Evolutionary conservation across 2,329 filamentous ascomycete genomes (phyloP).

Genomic region (Diplodia mutila): DNA sequence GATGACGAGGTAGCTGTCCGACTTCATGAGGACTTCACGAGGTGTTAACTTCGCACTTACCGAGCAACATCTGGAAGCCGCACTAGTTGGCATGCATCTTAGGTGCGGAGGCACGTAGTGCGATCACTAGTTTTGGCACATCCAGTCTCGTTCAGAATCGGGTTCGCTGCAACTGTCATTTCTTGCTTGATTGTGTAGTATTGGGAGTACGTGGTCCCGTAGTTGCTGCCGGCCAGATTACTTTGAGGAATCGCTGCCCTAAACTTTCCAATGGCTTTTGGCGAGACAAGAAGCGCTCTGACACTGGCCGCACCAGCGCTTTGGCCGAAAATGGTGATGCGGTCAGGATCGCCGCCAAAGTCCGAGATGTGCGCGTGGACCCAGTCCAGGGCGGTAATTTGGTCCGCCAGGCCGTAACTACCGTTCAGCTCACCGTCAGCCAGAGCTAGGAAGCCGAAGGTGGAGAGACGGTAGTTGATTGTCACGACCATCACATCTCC

Average conservation of each 20-base stretch:
- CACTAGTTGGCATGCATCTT: constrained; percentile 33
- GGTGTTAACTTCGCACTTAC: background rate
- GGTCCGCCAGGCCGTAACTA: constrained; percentile 52
- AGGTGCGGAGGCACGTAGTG: constrained; percentile 34
- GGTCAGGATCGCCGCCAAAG: constrained; percentile 47
- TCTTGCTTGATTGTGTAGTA: constrained; percentile 36
- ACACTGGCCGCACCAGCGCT: constrained; percentile 41
- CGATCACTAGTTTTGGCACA: constrained; percentile 31
- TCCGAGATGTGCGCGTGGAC: constrained; percentile 46
- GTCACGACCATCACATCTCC: constrained; percentile 48
- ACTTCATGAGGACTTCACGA: background rate
- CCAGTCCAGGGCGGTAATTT: constrained; percentile 57
- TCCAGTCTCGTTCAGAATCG: constrained; percentile 34
- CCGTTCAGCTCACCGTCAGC: constrained; percentile 53
- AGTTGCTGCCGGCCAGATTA: constrained; percentile 32
- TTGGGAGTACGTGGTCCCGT: constrained; percentile 32
- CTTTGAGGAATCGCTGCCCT: constrained; percentile 49
- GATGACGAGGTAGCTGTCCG: constrained; percentile 37
- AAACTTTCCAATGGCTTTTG: constrained; percentile 54
- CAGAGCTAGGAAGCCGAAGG: constrained; percentile 42
- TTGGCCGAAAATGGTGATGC: constrained; percentile 41
- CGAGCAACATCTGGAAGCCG: constrained; percentile 11
- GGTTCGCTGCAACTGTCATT: constrained; percentile 29
- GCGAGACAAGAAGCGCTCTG: constrained; percentile 55
- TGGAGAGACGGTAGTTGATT: constrained; percentile 48